Evolutionary conservation across 2,329 filamentous ascomycete genomes (phyloP).

Genomic region (Alternaria sp.): DNA sequence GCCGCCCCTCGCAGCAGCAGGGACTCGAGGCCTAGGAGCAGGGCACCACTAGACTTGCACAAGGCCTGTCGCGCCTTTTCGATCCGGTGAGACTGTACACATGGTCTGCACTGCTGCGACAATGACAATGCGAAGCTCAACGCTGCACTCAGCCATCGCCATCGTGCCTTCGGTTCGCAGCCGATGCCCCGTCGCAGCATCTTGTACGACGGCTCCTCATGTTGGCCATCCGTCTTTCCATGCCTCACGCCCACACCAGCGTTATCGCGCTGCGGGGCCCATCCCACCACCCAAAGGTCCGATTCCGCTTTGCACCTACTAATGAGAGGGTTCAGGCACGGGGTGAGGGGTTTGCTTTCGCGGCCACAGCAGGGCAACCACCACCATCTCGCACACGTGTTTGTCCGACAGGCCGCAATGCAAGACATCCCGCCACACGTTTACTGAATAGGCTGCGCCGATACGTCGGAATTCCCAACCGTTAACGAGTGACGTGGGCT

Average conservation of each 20-base stretch:
- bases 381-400: conserved; percentile 23
- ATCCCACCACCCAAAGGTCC: conserved; percentile 32
- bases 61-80: background rate
- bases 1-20: conserved; percentile 19
- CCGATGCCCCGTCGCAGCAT: conserved; percentile 35
- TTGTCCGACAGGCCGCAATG: conserved; percentile 15
- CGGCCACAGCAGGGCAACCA: conserved; percentile 17
- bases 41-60: conserved; percentile 15
- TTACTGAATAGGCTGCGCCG: background rate
- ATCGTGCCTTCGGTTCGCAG: conserved; percentile 37
- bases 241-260: conserved; percentile 34
- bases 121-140: background rate
- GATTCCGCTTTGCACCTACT: conserved; percentile 35
- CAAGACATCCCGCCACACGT: conserved; percentile 19
- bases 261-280: conserved; percentile 44
- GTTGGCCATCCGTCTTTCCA: conserved; percentile 38
- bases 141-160: conserved; percentile 1
- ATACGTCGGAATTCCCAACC: background rate
- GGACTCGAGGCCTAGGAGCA: conserved; percentile 22
- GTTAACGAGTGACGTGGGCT: conserved; percentile 15
- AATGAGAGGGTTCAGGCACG: conserved; percentile 14
- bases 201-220: conserved; percentile 17
- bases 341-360: conserved; percentile 10
- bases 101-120: background rate
- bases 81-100: background rate